These are phyloP conservation scores for Nothophytophthora sp. DNA, from an alignment of 352 stramenopile species.

Conservation along the genomic window DNA sequence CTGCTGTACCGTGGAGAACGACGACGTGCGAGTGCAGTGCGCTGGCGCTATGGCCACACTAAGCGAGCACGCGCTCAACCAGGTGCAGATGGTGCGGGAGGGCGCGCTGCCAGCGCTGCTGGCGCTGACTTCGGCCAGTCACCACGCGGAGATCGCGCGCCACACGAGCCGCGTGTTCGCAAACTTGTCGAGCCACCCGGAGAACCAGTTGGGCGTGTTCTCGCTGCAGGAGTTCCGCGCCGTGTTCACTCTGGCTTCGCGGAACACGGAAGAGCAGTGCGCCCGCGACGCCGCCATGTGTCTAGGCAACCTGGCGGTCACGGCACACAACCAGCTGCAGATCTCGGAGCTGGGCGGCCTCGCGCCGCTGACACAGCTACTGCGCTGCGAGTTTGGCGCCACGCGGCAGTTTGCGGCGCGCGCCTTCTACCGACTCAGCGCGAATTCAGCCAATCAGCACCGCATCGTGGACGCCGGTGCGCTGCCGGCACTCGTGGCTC, in stretches of 20 bases:
- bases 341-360: conserved; percentile 91
- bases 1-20: conserved; percentile 56
- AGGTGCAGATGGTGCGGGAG: conserved; percentile 86
- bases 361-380: conserved; percentile 71
- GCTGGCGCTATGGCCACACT: conserved; percentile 90
- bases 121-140: conserved; percentile 59
- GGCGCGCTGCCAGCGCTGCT: conserved; percentile 70
- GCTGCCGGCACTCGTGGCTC: conserved; percentile 70
- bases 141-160: conserved; percentile 80
- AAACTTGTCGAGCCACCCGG: conserved; percentile 91
- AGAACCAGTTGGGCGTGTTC: conserved; percentile 92
- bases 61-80: conserved; percentile 92
- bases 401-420: conserved; percentile 85
- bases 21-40: conserved; percentile 90
- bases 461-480: conserved; percentile 86
- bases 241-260: conserved; percentile 72
- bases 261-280: conserved; percentile 81
- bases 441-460: conserved; percentile 85
- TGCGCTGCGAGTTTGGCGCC: conserved; percentile 67
- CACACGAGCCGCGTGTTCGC: conserved; percentile 91
- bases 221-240: conserved; percentile 72
- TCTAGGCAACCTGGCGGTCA: conserved; percentile 94
- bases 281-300: conserved; percentile 91
- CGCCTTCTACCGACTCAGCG: conserved; percentile 90
- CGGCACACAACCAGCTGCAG: conserved; percentile 86